These are phyloP conservation scores for Thoreauomyces humboldtii DNA, from an alignment of 192 early-diverging fungal species.

Conservation along the genomic window DNA sequence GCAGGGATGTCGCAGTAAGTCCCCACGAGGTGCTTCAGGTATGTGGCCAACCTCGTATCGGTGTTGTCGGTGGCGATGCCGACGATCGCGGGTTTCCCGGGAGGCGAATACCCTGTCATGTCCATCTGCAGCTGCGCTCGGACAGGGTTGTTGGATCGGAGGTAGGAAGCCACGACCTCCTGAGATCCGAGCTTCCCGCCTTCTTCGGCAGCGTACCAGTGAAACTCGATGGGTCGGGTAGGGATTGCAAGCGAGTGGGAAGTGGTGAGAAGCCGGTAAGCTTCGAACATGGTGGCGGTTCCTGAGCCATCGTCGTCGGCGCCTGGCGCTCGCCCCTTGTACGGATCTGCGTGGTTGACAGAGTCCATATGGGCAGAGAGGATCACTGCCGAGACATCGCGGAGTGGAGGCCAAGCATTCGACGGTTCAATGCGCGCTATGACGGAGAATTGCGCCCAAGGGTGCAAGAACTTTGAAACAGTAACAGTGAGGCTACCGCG, in stretches of 20 bases:
- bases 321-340: conserved; percentile 57
- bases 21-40: conserved; percentile 51
- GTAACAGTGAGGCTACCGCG: background rate
- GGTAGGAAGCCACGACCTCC: conserved; percentile 48
- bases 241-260: background rate
- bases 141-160: background rate
- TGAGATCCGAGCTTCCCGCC: conserved; percentile 83
- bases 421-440: conserved; percentile 9
- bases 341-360: background rate
- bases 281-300: conserved; percentile 77
- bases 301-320: conserved; percentile 86
- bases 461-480: background rate
- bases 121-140: conserved; percentile 49
- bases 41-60: conserved; percentile 44
- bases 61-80: conserved; percentile 78
- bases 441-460: conserved; percentile 7
- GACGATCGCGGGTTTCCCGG: conserved; percentile 39
- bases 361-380: conserved; percentile 86
- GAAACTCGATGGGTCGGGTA: conserved; percentile 77
- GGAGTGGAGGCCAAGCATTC: background rate
- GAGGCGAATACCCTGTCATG: conserved; percentile 80
- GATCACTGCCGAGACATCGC: conserved; percentile 49
- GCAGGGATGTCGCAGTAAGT: conserved; percentile 62
- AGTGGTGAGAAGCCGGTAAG: conserved; percentile 18
- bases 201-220: conserved; percentile 89